phyloP scores from a whole-genome alignment of 768 basidiomycete species.

The Rhodosporidiobolus odoratus region DNA sequence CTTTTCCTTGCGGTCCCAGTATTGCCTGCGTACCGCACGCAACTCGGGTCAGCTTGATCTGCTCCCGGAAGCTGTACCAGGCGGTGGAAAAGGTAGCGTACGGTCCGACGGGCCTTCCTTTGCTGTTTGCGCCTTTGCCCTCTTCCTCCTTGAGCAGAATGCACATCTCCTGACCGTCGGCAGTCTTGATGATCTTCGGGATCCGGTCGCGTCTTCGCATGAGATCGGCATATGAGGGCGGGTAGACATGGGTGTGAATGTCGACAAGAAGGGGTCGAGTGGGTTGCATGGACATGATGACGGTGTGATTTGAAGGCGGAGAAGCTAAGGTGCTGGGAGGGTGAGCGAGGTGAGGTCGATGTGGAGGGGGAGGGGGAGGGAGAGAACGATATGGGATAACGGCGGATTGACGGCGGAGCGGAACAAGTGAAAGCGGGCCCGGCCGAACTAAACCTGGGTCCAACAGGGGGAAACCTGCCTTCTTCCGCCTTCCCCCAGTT shows the following conservation, averaged over 20 bases:
- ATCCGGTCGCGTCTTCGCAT: constrained; percentile 58
- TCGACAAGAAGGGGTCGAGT: constrained; percentile 62
- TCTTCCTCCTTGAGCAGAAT: constrained; percentile 66
- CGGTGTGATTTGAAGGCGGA: no score
- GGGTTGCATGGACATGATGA: constrained; percentile 52
- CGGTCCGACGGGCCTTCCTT: constrained; percentile 67
- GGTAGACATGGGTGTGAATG: constrained; percentile 69
- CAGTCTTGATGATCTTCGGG: constrained; percentile 51
- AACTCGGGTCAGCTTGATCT: not conserved
- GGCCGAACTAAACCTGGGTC: not conserved
- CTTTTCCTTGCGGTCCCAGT: constrained; percentile 74
- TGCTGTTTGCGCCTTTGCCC: constrained; percentile 52
- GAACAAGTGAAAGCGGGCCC: not conserved
- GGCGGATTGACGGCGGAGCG: not conserved
- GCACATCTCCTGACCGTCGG: constrained; percentile 62
- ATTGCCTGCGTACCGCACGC: constrained; percentile 47
- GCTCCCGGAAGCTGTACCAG: not conserved
- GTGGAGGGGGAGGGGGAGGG: not conserved
- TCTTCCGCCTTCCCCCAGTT: no score
- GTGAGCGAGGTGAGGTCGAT: not conserved
- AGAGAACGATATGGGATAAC: not conserved
- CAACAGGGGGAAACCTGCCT: not conserved
- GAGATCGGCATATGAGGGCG: constrained; percentile 65
- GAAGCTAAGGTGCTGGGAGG: no score
- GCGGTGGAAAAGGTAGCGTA: not conserved